phyloP scores from a whole-genome alignment of 2,329 filamentous ascomycete species.

The Neoascochyta sp. region DNA sequence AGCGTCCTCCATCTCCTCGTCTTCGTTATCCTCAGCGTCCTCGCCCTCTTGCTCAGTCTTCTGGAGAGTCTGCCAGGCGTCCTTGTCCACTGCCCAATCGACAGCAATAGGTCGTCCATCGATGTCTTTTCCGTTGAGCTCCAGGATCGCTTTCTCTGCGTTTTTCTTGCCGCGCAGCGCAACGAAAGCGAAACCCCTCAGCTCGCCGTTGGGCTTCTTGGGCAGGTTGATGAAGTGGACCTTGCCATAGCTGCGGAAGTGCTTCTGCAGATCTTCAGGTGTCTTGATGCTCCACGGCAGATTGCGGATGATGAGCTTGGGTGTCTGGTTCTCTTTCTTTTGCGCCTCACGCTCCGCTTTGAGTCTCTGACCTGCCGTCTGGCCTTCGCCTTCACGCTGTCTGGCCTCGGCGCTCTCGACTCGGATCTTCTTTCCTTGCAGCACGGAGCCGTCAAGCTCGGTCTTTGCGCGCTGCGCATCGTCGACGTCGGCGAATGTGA shows the following conservation, averaged over 20 bases:
- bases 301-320: conserved; percentile 87
- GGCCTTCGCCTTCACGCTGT: conserved; percentile 56
- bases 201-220: conserved; percentile 62
- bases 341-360: conserved; percentile 67
- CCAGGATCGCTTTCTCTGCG: conserved; percentile 80
- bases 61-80: conserved; percentile 68
- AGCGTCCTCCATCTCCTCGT: conserved; percentile 36
- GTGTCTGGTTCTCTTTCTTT: conserved; percentile 62
- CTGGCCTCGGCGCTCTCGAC: conserved; percentile 86
- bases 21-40: conserved; percentile 40
- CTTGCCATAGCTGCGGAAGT: conserved; percentile 88
- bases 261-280: conserved; percentile 69
- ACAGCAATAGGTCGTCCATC: conserved; percentile 87
- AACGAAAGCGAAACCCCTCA: conserved; percentile 90
- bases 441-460: conserved; percentile 72
- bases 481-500: conserved; percentile 91
- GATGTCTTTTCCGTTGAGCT: conserved; percentile 83
- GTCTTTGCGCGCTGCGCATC: conserved; percentile 79
- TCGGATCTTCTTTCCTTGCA: conserved; percentile 77
- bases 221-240: conserved; percentile 85
- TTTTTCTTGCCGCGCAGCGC: conserved; percentile 84
- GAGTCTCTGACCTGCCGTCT: conserved; percentile 45
- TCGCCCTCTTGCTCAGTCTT: conserved; percentile 42
- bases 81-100: conserved; percentile 94
- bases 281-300: conserved; percentile 94